These are phyloP conservation scores for Triticum timopheevii DNA, from an alignment of 176 grass and related monocot species.

Conservation along the genomic window DNA sequence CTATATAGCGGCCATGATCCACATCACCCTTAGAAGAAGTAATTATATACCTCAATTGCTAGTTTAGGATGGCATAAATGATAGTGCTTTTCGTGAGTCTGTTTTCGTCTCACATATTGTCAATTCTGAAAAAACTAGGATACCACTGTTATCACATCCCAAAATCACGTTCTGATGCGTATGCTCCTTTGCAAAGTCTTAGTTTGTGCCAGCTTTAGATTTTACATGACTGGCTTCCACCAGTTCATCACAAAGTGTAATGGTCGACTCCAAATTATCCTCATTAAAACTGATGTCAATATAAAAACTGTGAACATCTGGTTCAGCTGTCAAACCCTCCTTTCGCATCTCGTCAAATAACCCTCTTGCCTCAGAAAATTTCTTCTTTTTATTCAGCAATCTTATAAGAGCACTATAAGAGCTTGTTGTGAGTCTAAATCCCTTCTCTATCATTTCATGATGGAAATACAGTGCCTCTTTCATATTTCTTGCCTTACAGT, in stretches of 20 bases:
- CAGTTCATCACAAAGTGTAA: constrained; percentile 80
- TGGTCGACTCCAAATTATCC: constrained; percentile 62
- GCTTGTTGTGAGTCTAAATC: constrained; percentile 64
- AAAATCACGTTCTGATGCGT: constrained; percentile 27
- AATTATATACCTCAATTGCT: constrained; percentile 29
- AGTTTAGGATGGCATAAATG: constrained; percentile 14
- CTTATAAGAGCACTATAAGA: constrained; percentile 80
- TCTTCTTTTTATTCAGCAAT: constrained; percentile 83
- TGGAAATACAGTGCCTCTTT: constrained; percentile 89
- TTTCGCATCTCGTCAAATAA: constrained; percentile 89
- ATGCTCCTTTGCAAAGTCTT: constrained; percentile 15
- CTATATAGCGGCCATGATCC: neutral
- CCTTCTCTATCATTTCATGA: constrained; percentile 70
- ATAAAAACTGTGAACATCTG: constrained; percentile 69
- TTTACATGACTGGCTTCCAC: constrained; percentile 42
- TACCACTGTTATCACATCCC: neutral
- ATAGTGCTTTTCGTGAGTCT: neutral
- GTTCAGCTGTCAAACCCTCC: constrained; percentile 55
- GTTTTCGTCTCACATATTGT: neutral
- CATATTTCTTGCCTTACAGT: constrained; percentile 87
- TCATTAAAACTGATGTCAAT: constrained; percentile 66
- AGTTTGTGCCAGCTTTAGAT: constrained; percentile 31
- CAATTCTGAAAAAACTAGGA: constrained; percentile 30
- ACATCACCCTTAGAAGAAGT: constrained; percentile 18
- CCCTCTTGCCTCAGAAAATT: constrained; percentile 62